Evolutionary conservation across 768 basidiomycete genomes (phyloP), one percentile per base, ranked within the genome.

Genomic region (Megacollybia marginata): DNA sequence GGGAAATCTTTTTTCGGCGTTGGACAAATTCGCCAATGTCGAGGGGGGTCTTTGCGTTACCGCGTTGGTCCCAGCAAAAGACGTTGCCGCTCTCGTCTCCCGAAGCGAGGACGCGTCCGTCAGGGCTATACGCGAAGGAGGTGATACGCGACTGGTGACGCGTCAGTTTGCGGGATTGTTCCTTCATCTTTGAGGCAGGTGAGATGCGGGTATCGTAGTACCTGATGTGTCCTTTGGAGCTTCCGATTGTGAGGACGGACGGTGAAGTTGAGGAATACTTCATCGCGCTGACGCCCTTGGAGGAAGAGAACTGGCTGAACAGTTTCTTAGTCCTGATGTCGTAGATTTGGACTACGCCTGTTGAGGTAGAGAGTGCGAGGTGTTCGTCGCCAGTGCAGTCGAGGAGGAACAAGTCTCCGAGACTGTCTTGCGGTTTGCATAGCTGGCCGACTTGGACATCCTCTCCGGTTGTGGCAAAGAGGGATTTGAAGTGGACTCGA

Each of bases 81-180:
- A 91, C 81, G 4, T 75, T 75, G 18, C 90, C 88, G 55, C 78
- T 78, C 52, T 82, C 80, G 44, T 89, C 90, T 0, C 87, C 90
- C 56, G 82, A 85, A 4, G 89, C 88, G 19, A 89, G 70, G 23
- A 85, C 64, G 57, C 77, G 74, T 1, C 83, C 82, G 51, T 87
- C 80, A 4, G 67, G 60, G 53, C 83, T 75, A 88, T 88, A 92
- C 23, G 73, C 71, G 33, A 90, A 64, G 38, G 77, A 75, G 33
- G 79, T 79, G 42, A 89, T 81, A 52, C 77, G 71, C 4, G 78
- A 76, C 49, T 82, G 79, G 62, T 92, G 89, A 1, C 86, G 75
- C 9, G 76, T 75, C 46, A 86, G 67, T 59, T 83, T 82, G 53
- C 73, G 75, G 13, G 78, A 76, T 57, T 83, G 81, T 59, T 88